Percentiles rank a stretch among this genome's conserved stretches.
Conservation (phyloP, 208 protist species). For the Crithidia sp. region DNA sequence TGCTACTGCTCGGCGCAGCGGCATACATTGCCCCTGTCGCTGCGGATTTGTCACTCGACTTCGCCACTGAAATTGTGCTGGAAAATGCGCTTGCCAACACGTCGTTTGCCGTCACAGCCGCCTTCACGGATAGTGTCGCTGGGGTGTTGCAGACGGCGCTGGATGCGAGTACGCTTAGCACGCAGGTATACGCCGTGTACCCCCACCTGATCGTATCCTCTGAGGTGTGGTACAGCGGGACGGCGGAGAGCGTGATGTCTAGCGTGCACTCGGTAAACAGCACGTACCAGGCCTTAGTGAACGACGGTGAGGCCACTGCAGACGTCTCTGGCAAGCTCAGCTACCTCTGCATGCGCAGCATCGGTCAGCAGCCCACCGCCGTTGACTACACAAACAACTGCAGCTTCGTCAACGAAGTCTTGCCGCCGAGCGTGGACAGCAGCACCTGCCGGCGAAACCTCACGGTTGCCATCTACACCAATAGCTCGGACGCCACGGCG, state of each 20-base stretch:
- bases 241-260: conserved; percentile 5
- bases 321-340: conserved; percentile 41
- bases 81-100: conserved; percentile 31
- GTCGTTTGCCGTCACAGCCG: conserved; percentile 25
- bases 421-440: conserved; percentile 5
- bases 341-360: conserved; percentile 31
- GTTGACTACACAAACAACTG: conserved; percentile 48
- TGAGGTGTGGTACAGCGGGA: conserved; percentile 44
- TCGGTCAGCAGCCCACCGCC: conserved; percentile 49
- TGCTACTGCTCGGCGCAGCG: background rate
- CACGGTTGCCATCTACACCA: conserved; percentile 33
- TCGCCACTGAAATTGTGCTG: conserved; percentile 50
- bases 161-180: conserved; percentile 8
- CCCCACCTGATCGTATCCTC: conserved; percentile 50
- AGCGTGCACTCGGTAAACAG: conserved; percentile 23
- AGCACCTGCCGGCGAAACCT: conserved; percentile 30
- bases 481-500: conserved; percentile 1
- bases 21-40: background rate
- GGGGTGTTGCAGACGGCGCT: conserved; percentile 35
- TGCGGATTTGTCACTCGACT: conserved; percentile 34
- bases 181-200: conserved; percentile 19
- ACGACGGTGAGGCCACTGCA: background rate
- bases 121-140: conserved; percentile 32
- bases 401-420: conserved; percentile 21
- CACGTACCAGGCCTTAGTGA: conserved; percentile 36